Conservation (phyloP, 208 protist genomes). For the Trypanosoma grayi region DNA sequence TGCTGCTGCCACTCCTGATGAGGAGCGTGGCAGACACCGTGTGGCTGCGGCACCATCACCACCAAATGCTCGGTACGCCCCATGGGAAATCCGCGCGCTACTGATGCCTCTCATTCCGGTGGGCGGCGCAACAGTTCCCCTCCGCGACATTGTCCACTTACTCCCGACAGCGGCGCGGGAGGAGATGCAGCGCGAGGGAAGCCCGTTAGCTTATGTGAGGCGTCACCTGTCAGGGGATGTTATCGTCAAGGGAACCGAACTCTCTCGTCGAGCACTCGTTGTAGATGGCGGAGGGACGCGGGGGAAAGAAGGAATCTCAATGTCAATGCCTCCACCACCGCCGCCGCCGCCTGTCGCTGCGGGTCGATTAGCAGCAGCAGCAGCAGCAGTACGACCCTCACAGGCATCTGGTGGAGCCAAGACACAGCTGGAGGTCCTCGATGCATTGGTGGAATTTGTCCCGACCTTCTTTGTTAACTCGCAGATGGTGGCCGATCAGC, state of each 20-base stretch:
- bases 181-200: constrained; percentile 29
- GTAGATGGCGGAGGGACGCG: neutral
- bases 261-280: constrained; percentile 7
- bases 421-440: constrained; percentile 51
- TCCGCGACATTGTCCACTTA: constrained; percentile 15
- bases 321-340: constrained; percentile 24
- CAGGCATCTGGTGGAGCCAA: constrained; percentile 13
- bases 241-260: constrained; percentile 17
- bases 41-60: neutral
- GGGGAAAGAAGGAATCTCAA: neutral
- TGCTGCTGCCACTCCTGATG: neutral
- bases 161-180: constrained; percentile 27
- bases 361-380: neutral
- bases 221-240: constrained; percentile 29
- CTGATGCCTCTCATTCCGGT: constrained; percentile 43
- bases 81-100: constrained; percentile 56
- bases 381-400: neutral
- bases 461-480: constrained; percentile 76
- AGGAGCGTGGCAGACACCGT: neutral
- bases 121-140: constrained; percentile 6
- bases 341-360: constrained; percentile 21
- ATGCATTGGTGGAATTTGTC: constrained; percentile 68
- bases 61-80: constrained; percentile 27
- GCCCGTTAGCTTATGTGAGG: constrained; percentile 23
- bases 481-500: constrained; percentile 39